phyloP scores from a whole-genome alignment of 345 rosid genomes.

The Brassica juncea region DNA sequence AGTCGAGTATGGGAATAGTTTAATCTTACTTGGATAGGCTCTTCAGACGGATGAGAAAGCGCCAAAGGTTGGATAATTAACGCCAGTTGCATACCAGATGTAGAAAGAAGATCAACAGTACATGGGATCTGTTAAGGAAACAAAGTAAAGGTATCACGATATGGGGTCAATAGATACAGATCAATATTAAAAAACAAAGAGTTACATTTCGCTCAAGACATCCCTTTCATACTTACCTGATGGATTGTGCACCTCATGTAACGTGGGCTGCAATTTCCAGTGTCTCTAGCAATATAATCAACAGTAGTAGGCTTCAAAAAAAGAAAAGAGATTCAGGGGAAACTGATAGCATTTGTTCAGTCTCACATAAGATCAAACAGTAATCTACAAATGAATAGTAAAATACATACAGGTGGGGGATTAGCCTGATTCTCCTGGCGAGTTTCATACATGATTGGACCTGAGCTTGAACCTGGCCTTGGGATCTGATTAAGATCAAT shows the following conservation, averaged over 20 bases:
- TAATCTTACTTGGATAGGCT: slow-evolving; percentile 75
- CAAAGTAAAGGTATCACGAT: slow-evolving; percentile 27
- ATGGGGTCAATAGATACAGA: too few relatives aligned
- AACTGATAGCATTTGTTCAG: neutral
- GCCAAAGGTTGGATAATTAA: slow-evolving; percentile 90
- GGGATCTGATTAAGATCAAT: slow-evolving; percentile 42
- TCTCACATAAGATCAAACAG: slow-evolving; percentile 7
- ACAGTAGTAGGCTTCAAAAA: slow-evolving; percentile 75
- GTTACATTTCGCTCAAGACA: slow-evolving; percentile 11
- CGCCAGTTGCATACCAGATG: slow-evolving; percentile 94
- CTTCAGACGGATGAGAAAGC: slow-evolving; percentile 93
- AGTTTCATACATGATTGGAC: slow-evolving; percentile 34
- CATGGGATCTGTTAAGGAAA: slow-evolving; percentile 75
- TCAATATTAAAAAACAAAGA: neutral
- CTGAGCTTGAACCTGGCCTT: slow-evolving; percentile 43
- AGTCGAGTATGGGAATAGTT: slow-evolving; percentile 16
- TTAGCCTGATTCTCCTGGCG: slow-evolving; percentile 70
- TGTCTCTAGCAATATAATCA: slow-evolving; percentile 86
- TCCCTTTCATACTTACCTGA: slow-evolving; percentile 59
- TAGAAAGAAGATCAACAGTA: slow-evolving; percentile 83
- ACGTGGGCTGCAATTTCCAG: slow-evolving; percentile 97
- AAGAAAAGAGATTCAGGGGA: slow-evolving; percentile 25
- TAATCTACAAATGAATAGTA: neutral
- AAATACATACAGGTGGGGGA: slow-evolving; percentile 44
- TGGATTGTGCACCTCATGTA: slow-evolving; percentile 92